phyloP scores from a whole-genome alignment of 169 alveolate genomes.

The Fabrea salina region DNA sequence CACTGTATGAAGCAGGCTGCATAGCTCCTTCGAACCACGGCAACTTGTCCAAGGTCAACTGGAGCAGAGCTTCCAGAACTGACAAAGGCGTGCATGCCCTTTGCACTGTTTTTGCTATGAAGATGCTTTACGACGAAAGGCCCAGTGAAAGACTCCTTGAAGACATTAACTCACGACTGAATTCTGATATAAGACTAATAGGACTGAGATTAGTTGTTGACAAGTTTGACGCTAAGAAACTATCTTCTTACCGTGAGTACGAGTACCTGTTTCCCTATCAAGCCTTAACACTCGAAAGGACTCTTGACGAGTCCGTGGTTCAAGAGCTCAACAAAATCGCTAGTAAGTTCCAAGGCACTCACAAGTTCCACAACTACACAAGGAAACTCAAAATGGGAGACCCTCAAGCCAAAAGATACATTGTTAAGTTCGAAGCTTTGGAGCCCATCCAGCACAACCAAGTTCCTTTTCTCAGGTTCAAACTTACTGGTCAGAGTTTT shows the following conservation, averaged over 20 bases:
- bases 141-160: constrained; percentile 31
- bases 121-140: constrained; percentile 37
- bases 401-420: constrained; percentile 52
- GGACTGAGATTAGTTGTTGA: constrained; percentile 37
- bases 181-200: constrained; percentile 29
- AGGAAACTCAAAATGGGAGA: constrained; percentile 41
- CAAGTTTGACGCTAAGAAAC: constrained; percentile 38
- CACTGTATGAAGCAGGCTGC: neutral
- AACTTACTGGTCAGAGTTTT: constrained; percentile 17
- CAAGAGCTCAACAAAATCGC: constrained; percentile 39
- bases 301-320: constrained; percentile 21
- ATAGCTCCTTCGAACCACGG: constrained; percentile 26
- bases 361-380: constrained; percentile 56
- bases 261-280: constrained; percentile 45
- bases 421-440: neutral
- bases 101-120: constrained; percentile 52
- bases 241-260: constrained; percentile 41
- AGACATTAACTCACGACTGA: constrained; percentile 37
- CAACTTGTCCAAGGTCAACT: constrained; percentile 50
- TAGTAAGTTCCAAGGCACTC: constrained; percentile 49
- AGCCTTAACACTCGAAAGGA: constrained; percentile 25
- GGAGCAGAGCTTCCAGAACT: constrained; percentile 77
- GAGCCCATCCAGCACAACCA: neutral
- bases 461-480: neutral
- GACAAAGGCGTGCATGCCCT: constrained; percentile 77